phyloP scores from a whole-genome alignment of 805 yeast genomes.

The Hanseniaspora valbyensis region DNA sequence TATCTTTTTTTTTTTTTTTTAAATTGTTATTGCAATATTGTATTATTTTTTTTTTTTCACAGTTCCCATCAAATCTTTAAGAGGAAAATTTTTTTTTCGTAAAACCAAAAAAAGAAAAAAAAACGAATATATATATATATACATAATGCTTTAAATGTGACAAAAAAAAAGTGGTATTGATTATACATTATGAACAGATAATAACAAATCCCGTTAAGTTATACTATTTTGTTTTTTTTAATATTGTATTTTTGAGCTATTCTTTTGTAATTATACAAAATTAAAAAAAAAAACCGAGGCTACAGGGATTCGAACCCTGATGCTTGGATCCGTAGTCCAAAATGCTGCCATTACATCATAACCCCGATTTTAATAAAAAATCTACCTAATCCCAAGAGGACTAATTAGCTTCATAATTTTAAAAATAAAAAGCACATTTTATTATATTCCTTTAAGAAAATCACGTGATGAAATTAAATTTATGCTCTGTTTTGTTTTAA shows the following conservation, averaged over 20 bases:
- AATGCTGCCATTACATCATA: conserved; percentile 16
- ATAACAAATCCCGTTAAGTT: too few relatives aligned
- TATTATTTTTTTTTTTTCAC: too few relatives aligned
- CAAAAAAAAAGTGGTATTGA: too few relatives aligned
- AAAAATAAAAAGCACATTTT: background rate
- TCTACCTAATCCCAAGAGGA: background rate
- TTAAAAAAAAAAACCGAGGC: conserved; percentile 14
- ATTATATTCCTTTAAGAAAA: background rate
- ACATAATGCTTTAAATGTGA: too few relatives aligned
- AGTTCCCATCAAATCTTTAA: too few relatives aligned
- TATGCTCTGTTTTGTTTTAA: background rate
- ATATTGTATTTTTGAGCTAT: too few relatives aligned
- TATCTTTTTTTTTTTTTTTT: background rate
- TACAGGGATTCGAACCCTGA: conserved; percentile 17
- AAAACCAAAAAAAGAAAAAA: background rate
- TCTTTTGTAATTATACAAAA: too few relatives aligned
- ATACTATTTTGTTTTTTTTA: too few relatives aligned
- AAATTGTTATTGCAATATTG: background rate
- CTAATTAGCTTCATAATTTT: conserved; percentile 13
- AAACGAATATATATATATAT: background rate
- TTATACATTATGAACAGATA: too few relatives aligned
- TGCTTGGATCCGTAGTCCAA: conserved; percentile 16
- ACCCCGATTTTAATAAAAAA: conserved; percentile 11
- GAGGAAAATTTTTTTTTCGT: background rate
- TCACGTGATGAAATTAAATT: background rate